These are phyloP conservation scores for Phytophthora chlamydospora DNA, from an alignment of 352 stramenopile species.

Conservation along the genomic window DNA sequence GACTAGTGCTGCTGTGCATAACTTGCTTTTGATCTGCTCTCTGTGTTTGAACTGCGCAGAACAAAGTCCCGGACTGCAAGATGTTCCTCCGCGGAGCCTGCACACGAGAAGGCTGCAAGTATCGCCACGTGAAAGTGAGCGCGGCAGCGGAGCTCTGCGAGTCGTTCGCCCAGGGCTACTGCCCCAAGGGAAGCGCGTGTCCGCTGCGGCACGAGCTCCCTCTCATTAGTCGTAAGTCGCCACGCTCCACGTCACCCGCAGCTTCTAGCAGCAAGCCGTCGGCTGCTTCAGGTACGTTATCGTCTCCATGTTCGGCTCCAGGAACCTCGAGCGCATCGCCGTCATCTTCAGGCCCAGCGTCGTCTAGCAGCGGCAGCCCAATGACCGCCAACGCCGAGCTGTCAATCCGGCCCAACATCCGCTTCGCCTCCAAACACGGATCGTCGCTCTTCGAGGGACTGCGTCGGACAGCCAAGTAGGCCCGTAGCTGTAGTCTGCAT, in stretches of 20 bases:
- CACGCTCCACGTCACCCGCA: neutral
- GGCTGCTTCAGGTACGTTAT: conserved; percentile 46
- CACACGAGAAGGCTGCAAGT: conserved; percentile 77
- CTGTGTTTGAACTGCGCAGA: conserved; percentile 40
- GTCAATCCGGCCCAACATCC: conserved; percentile 72
- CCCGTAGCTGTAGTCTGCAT: conserved; percentile 9
- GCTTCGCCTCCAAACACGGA: conserved; percentile 62
- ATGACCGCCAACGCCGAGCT: conserved; percentile 32
- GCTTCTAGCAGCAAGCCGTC: conserved; percentile 9
- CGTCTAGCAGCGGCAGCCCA: conserved; percentile 12
- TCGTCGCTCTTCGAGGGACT: conserved; percentile 53
- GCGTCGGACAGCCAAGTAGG: conserved; percentile 29
- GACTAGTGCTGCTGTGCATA: conserved; percentile 27
- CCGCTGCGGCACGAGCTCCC: conserved; percentile 65
- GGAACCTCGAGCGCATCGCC: conserved; percentile 4
- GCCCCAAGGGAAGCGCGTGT: conserved; percentile 56
- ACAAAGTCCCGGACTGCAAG: conserved; percentile 84
- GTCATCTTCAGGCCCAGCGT: conserved; percentile 12
- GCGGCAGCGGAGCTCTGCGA: conserved; percentile 62
- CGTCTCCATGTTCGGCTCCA: conserved; percentile 22
- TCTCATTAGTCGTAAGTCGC: conserved; percentile 30
- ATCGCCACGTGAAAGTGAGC: conserved; percentile 86
- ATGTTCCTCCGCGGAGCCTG: conserved; percentile 80
- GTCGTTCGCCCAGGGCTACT: conserved; percentile 75
- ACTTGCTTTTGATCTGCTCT: conserved; percentile 26